Evolutionary conservation across 73 alveolate genomes (phyloP).

Genomic region (Paramecium sonneborni): DNA sequence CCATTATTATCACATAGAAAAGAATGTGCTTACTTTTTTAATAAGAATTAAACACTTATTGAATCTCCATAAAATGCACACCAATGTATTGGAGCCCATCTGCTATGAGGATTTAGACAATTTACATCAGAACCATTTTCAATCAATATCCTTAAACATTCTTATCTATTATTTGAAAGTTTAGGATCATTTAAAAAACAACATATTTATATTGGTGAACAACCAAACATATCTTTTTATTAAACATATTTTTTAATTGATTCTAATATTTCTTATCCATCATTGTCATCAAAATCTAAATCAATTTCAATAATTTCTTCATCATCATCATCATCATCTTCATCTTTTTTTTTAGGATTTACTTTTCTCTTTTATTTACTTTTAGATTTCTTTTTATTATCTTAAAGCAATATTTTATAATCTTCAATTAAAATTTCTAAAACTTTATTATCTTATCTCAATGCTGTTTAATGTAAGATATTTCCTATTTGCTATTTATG

Average conservation of each 20-base stretch:
- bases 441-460: neutral
- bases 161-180: neutral
- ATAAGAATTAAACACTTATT: neutral
- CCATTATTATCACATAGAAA: constrained; percentile 28
- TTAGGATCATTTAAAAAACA: constrained; percentile 26
- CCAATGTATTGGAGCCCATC: constrained; percentile 68
- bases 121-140: constrained; percentile 63
- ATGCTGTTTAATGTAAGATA: constrained; percentile 1
- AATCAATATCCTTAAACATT: constrained; percentile 46
- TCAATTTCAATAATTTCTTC: neutral
- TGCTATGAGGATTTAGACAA: constrained; percentile 30
- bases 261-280: neutral
- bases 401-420: neutral
- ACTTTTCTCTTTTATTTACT: neutral
- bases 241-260: neutral
- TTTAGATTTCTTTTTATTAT: neutral
- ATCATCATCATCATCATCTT: neutral
- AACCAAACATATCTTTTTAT: neutral
- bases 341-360: neutral
- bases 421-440: neutral
- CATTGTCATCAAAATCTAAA: neutral
- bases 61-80: constrained; percentile 63
- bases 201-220: constrained; percentile 42
- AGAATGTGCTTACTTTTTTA: neutral
- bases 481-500: neutral